Conservation (phyloP, 1,284 basidiomycete genomes). For the Leucocoprinus gongylophorus region DNA sequence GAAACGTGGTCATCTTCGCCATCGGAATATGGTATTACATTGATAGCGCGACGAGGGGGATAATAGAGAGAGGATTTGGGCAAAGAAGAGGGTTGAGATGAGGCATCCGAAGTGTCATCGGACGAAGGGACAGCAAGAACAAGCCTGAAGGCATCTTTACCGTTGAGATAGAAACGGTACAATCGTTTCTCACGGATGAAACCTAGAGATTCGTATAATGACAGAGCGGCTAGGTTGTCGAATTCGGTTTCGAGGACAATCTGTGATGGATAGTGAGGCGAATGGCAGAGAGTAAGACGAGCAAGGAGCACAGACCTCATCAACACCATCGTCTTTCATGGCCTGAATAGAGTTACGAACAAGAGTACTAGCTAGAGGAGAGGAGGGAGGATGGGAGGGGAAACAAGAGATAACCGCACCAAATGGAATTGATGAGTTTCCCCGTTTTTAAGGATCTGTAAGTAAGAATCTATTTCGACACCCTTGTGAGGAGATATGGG, state of each 20-base stretch:
- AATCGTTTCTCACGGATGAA: constrained; percentile 96
- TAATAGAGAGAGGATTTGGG: constrained; percentile 17
- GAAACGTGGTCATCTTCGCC: constrained; percentile 32
- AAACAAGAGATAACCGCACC: constrained; percentile 32
- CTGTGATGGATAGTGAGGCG: constrained; percentile 33
- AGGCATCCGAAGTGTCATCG: constrained; percentile 20
- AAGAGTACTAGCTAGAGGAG: constrained; percentile 62
- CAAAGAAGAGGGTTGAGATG: constrained; percentile 9
- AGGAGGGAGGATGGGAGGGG: constrained; percentile 14
- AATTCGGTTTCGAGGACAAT: constrained; percentile 96
- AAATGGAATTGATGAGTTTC: constrained; percentile 29
- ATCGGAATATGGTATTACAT: constrained; percentile 40
- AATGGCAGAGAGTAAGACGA: not conserved
- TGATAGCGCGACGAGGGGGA: constrained; percentile 30
- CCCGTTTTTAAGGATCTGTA: constrained; percentile 20
- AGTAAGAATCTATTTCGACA: constrained; percentile 25
- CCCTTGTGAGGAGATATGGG: constrained; percentile 32
- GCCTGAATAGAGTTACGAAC: constrained; percentile 72
- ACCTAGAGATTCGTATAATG: constrained; percentile 86
- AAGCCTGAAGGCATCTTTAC: constrained; percentile 78
- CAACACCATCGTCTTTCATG: constrained; percentile 76
- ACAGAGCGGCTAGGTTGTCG: constrained; percentile 84
- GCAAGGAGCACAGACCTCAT: constrained; percentile 53
- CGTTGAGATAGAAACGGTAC: constrained; percentile 94
- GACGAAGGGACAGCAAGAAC: constrained; percentile 50